Evolutionary conservation across 345 rosid species (phyloP).

Genomic region (Durio zibethinus): DNA sequence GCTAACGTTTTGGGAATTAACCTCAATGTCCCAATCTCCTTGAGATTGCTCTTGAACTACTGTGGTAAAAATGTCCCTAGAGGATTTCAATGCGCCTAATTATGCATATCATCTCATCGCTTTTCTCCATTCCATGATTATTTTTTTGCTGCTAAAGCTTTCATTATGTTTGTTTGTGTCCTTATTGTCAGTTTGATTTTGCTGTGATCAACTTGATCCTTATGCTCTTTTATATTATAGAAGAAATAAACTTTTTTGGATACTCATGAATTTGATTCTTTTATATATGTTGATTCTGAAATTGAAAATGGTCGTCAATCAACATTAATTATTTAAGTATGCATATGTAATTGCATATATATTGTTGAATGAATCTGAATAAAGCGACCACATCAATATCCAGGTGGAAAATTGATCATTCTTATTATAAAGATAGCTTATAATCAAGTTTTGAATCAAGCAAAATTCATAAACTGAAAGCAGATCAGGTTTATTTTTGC

Average conservation of each 20-base stretch:
- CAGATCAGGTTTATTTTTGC: neutral
- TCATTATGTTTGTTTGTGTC: neutral
- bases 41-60: conserved; percentile 61
- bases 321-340: neutral
- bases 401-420: too few relatives aligned
- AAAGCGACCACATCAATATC: neutral
- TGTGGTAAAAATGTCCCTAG: conserved; percentile 60
- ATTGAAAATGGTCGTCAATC: neutral
- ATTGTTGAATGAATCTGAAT: neutral
- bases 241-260: neutral
- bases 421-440: neutral
- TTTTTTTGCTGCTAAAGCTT: neutral
- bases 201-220: neutral
- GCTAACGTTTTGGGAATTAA: conserved; percentile 59
- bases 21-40: conserved; percentile 49
- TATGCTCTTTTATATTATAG: too few relatives aligned
- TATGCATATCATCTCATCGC: neutral
- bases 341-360: too few relatives aligned
- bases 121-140: neutral
- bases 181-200: neutral
- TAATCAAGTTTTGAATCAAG: too few relatives aligned
- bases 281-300: neutral
- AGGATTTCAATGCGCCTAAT: conserved; percentile 56
- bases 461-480: neutral
- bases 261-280: neutral